Conservation (phyloP, 2,329 filamentous ascomycete species). For the Helotiales sp. region DNA sequence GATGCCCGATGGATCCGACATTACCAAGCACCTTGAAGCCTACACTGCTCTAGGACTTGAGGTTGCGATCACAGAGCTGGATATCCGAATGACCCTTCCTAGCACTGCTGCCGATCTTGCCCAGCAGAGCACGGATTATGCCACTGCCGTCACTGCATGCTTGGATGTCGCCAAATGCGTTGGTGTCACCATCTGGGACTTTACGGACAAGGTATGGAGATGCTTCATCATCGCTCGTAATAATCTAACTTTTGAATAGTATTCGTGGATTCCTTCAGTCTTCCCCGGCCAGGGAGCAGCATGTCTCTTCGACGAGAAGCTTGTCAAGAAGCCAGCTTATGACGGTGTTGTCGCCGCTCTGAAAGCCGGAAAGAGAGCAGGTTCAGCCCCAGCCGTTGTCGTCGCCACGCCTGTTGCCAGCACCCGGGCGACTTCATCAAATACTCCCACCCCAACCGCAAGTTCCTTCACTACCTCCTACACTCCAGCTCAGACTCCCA, state of each 20-base stretch:
- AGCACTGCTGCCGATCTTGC: conserved; percentile 47
- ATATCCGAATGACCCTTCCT: conserved; percentile 59
- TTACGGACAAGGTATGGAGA: conserved; percentile 43
- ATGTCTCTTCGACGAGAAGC: conserved; percentile 24
- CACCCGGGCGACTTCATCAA: neutral
- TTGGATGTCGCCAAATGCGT: conserved; percentile 35
- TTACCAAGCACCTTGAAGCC: conserved; percentile 52
- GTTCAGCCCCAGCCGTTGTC: neutral
- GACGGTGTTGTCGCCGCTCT: conserved; percentile 24
- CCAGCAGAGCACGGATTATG: conserved; percentile 58
- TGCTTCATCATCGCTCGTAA: too few relatives aligned
- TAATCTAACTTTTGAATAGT: too few relatives aligned
- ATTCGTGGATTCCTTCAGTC: conserved; percentile 28
- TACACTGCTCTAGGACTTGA: conserved; percentile 61
- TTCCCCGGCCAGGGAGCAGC: conserved; percentile 29
- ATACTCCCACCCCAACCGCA: neutral
- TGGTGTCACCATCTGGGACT: conserved; percentile 41
- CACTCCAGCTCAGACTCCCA: neutral
- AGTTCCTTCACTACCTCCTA: neutral
- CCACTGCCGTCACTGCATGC: conserved; percentile 37
- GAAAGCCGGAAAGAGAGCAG: conserved; percentile 7
- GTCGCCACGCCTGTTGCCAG: neutral
- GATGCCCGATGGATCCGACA: conserved; percentile 52
- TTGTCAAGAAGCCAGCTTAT: conserved; percentile 24
- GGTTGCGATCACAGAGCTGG: conserved; percentile 67